Evolutionary conservation across 2,329 filamentous ascomycete species (phyloP).

Genomic region (Zasmidium cellare): DNA sequence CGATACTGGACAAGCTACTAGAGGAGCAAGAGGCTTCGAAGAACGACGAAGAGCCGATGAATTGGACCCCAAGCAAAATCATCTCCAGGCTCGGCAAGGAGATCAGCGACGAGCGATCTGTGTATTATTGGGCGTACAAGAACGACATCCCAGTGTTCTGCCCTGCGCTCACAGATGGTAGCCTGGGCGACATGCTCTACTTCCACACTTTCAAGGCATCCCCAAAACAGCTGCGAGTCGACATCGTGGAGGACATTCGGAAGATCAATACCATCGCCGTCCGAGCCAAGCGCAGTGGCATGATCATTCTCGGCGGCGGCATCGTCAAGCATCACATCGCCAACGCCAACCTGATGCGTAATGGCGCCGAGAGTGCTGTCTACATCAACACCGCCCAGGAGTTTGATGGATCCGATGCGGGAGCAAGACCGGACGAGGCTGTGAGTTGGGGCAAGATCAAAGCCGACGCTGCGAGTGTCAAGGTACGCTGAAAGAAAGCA

Average conservation of each 20-base stretch:
- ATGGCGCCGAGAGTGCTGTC: constrained; percentile 93
- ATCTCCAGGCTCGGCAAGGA: constrained; percentile 88
- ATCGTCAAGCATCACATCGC: constrained; percentile 99
- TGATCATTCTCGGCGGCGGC: constrained; percentile 93
- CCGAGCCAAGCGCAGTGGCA: constrained; percentile 81
- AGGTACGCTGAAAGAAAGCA: constrained; percentile 56
- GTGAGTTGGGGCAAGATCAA: constrained; percentile 99
- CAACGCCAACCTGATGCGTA: constrained; percentile 95
- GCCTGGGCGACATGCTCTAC: constrained; percentile 95
- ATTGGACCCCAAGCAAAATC: constrained; percentile 94
- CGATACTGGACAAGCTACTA: constrained; percentile 91
- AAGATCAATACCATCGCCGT: constrained; percentile 91
- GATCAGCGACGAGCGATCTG: constrained; percentile 87
- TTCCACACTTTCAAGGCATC: constrained; percentile 95
- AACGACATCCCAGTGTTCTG: constrained; percentile 98
- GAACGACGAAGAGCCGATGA: constrained; percentile 61
- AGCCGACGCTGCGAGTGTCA: constrained; percentile 80
- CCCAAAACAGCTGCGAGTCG: constrained; percentile 76
- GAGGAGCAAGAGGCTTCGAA: constrained; percentile 85
- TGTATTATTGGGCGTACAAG: constrained; percentile 97
- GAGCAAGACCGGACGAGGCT: constrained; percentile 90
- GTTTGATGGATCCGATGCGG: constrained; percentile 95
- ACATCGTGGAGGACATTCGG: constrained; percentile 92
- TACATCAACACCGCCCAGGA: constrained; percentile 98
- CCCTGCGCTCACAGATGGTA: constrained; percentile 91